Base-by-base conservation (phyloP, 108 stramenopile genomes). In the Cyclostephanos invisitatus region DNA sequence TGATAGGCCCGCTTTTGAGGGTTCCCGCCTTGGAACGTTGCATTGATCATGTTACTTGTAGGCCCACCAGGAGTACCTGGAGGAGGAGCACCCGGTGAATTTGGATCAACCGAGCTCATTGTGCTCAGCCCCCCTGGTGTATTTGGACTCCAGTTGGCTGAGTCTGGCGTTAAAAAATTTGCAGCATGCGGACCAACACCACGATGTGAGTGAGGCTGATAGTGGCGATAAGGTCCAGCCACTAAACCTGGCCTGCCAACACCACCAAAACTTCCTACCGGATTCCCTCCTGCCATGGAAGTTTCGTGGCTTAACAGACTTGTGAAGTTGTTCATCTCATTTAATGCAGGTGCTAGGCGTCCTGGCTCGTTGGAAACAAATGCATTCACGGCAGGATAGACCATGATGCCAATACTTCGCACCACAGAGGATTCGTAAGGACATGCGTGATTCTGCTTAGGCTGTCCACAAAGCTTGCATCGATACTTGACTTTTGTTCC, bases 251-350 rank as follows among this genome's bases (percentile, higher is more conserved):
- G 44, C 14, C 44, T 14, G 25, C 56, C 56, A 57, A 18, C 27
- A 14, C 56, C 29, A 27, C 14, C 14, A 12, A 57, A 29, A 57
- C 29, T 57, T 7, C 56, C 56, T 27, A 32, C 4, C 15, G 60
- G 68, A 55, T 47, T 40, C 7, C 51, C 69, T 18, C 42, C 50
- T 47, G 47, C 62, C 29, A 42, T 60, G 25, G 77, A 78, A 18
- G 57, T 49, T 54, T 78, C 77, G 53, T 78, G 77, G 2, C 70
- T 72, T 22, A 78, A 40, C 15, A 78, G 80, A n/a, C 85, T 83
- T 11, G 90, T 87, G 78, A 89, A 89, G 57, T 93, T 93, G 65
- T 93, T 93, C 92, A 93, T 93, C 69, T 87, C 82, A 12, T 80
- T 83, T 21, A 93, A 62, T 21, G 90, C 62, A 18, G 87, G 81